Base-by-base conservation (phyloP, 176 grass and related monocot genomes). In the Aegilops speltoides region DNA sequence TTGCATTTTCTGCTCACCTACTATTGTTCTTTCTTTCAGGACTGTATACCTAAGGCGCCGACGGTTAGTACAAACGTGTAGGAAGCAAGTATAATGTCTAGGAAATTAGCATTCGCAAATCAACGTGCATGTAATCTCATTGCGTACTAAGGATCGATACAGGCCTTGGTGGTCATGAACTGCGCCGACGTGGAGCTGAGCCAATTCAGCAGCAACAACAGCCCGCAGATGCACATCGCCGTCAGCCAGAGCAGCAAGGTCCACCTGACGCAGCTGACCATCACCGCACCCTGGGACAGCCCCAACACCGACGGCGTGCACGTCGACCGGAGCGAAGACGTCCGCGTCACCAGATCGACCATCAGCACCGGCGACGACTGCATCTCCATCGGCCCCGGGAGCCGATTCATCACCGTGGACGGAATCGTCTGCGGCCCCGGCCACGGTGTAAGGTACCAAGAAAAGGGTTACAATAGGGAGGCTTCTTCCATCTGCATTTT, bases 231-330 rank as follows among this genome's bases (percentile, higher is more conserved):
- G 73, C 90, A 95, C 79, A 15, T 95, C 50, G 59, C 24, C 26
- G 43, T 95, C 54, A 10, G 17, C 32, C 5, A 7, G 8, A 85
- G 88, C 82, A 73, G 24, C 11, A 41, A 5, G 7, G 64, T 93
- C 22, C 68, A 15, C 11, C 20, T 87, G 64, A 31, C 1, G 20
- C 8, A 56, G 19, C 79, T 93, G 79, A 86, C 29, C 17, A 71
- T 95, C 69, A 43, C 70, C 22, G 85, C 86, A 6, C 93, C 93
- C 8, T 69, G 31, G 20, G 24, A 62, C 50, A 95, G 91, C 79
- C 90, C 88, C 6, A 91, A 95, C 90, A 91, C 93, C 37, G 93
- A 95, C 61, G 93, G 91, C 69, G 64, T 95, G 76, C 91, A 93
- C 77, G 23, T 91, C 52, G 81, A 26, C 2, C 15, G 17, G 15